Conservation (phyloP, 2,329 filamentous ascomycete species). For the Graphilbum sp. region DNA sequence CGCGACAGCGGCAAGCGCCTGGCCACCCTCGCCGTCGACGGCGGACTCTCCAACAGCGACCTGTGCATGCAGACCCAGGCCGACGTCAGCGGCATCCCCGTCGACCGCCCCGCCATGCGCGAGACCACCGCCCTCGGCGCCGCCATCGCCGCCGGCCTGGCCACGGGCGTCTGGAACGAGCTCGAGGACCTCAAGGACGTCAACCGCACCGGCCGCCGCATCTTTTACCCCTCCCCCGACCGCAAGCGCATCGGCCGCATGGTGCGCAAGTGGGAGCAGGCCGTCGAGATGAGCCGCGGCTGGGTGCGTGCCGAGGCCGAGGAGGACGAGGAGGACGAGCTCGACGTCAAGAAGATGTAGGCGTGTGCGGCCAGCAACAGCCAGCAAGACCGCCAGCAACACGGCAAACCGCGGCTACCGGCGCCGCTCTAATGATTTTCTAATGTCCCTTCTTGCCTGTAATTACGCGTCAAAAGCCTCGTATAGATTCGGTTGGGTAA, state of each 20-base stretch:
- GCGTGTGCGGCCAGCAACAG: no score
- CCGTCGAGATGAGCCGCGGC: slow-evolving; percentile 41
- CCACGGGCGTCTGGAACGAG: slow-evolving; percentile 60
- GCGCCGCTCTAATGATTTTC: no score
- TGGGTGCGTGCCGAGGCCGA: slow-evolving; percentile 24
- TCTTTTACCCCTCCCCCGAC: slow-evolving; percentile 51
- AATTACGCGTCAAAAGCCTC: no score
- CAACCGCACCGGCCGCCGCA: slow-evolving; percentile 51
- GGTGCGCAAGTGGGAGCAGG: slow-evolving; percentile 38
- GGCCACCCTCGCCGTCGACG: slow-evolving; percentile 64
- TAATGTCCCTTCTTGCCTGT: no score
- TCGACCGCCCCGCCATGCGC: slow-evolving; percentile 73
- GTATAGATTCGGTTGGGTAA: no score
- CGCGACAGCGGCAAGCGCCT: slow-evolving; percentile 66
- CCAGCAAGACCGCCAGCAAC: no score
- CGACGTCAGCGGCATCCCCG: slow-evolving; percentile 66
- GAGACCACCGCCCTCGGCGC: slow-evolving; percentile 82
- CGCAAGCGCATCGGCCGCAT: slow-evolving; percentile 22
- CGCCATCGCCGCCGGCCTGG: slow-evolving; percentile 78
- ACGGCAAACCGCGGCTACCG: no score
- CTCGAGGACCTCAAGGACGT: slow-evolving; percentile 59
- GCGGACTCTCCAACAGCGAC: slow-evolving; percentile 77
- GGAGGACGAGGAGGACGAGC: slow-evolving; percentile 2
- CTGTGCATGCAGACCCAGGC: slow-evolving; percentile 87
- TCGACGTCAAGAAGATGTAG: not conserved